These are phyloP conservation scores for Caloboletus firmus DNA, from an alignment of 1,284 basidiomycete species.

Conservation along the genomic window DNA sequence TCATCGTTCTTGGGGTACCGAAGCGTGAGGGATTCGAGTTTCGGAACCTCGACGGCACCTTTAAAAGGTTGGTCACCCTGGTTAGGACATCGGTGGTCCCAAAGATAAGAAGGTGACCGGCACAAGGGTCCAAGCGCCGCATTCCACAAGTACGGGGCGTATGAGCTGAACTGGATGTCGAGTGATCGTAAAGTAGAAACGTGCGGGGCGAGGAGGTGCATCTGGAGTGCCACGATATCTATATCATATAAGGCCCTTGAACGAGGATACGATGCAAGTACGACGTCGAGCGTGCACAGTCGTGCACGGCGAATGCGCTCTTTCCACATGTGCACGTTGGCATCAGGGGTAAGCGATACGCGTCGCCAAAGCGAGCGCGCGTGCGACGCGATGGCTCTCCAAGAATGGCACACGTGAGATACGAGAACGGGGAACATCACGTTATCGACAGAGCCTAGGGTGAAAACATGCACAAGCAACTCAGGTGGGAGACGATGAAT, in stretches of 20 bases:
- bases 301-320: slow-evolving; percentile 58
- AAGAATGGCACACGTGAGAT: slow-evolving; percentile 63
- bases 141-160: slow-evolving; percentile 64
- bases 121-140: slow-evolving; percentile 53
- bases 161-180: slow-evolving; percentile 52
- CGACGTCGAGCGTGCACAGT: slow-evolving; percentile 58
- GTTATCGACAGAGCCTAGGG: slow-evolving; percentile 56
- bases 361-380: slow-evolving; percentile 61
- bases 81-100: slow-evolving; percentile 24
- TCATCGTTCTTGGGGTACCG: slow-evolving; percentile 66
- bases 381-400: slow-evolving; percentile 57
- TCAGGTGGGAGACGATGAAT: slow-evolving; percentile 59
- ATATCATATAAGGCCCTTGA: slow-evolving; percentile 37
- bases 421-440: slow-evolving; percentile 54
- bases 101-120: slow-evolving; percentile 29
- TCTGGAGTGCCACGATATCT: slow-evolving; percentile 55
- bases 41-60: slow-evolving; percentile 34
- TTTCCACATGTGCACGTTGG: slow-evolving; percentile 53
- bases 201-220: slow-evolving; percentile 53
- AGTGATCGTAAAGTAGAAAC: slow-evolving; percentile 60
- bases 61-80: slow-evolving; percentile 6
- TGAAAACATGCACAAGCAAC: slow-evolving; percentile 59
- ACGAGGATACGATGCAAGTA: slow-evolving; percentile 39
- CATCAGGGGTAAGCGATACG: slow-evolving; percentile 45
- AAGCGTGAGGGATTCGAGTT: slow-evolving; percentile 56